Percentiles rank a stretch among this genome's conserved stretches.
phyloP scores from a whole-genome alignment of 768 basidiomycete species.

The Fistulinella prunicolor region DNA sequence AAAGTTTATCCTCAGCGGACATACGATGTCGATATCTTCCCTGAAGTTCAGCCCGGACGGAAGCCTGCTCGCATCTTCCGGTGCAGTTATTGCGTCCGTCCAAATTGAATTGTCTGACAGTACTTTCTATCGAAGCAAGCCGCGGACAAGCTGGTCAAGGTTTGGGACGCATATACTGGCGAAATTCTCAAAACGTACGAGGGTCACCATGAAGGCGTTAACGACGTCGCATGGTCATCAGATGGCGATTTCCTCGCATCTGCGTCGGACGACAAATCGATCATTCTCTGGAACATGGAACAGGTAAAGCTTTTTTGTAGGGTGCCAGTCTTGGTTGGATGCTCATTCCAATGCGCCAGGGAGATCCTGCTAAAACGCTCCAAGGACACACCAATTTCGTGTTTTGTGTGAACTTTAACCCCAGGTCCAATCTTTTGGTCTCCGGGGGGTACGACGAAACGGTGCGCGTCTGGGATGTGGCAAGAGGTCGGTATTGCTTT shows the following conservation, averaged over 20 bases:
- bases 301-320: constrained; percentile 39
- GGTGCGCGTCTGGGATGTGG: constrained; percentile 95
- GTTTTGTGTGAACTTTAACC: constrained; percentile 91
- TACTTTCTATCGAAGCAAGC: constrained; percentile 52
- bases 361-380: constrained; percentile 60
- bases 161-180: constrained; percentile 75
- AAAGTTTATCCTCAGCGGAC: constrained; percentile 72
- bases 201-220: constrained; percentile 81
- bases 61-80: constrained; percentile 73
- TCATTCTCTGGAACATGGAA: constrained; percentile 82
- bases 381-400: constrained; percentile 91
- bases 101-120: constrained; percentile 13
- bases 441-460: constrained; percentile 96
- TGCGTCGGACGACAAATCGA: constrained; percentile 90
- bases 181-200: constrained; percentile 68
- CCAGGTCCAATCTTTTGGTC: constrained; percentile 84
- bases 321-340: neutral
- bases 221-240: constrained; percentile 85
- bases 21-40: constrained; percentile 76
- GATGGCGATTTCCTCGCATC: constrained; percentile 84
- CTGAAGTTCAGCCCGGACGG: constrained; percentile 91
- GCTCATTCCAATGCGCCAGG: constrained; percentile 35
- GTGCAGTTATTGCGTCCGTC: constrained; percentile 44
- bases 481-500: constrained; percentile 54
- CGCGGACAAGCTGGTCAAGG: constrained; percentile 78